phyloP scores from a whole-genome alignment of 2,329 filamentous ascomycete genomes.

The Hypoxylon sp. region DNA sequence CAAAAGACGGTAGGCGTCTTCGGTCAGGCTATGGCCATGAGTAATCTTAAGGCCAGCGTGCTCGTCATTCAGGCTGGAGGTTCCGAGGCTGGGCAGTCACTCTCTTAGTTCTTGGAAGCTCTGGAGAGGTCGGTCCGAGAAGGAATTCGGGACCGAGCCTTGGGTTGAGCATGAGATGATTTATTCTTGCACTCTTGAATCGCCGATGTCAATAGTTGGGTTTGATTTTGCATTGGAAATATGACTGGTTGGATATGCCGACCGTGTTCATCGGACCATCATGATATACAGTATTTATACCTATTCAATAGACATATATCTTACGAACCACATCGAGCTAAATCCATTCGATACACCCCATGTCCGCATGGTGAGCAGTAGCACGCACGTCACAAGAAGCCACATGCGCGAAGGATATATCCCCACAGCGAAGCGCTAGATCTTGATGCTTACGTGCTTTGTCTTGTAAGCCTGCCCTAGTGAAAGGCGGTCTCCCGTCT shows the following conservation, averaged over 20 bases:
- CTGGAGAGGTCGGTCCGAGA: background rate
- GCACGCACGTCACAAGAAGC: background rate
- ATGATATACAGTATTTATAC: conserved; percentile 5
- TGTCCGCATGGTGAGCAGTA: background rate
- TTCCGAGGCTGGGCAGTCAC: conserved; percentile 37
- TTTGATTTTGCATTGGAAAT: conserved; percentile 8
- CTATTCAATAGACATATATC: conserved; percentile 15
- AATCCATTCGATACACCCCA: background rate
- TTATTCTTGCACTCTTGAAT: background rate
- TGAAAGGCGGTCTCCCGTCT: conserved; percentile 12
- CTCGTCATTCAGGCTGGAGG: conserved; percentile 74
- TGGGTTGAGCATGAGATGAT: background rate
- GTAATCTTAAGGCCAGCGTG: conserved; percentile 73
- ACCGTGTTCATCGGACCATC: background rate
- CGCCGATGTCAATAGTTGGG: background rate
- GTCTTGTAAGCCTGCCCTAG: background rate
- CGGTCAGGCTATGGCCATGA: conserved; percentile 69
- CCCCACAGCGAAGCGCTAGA: background rate
- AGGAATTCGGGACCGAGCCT: background rate
- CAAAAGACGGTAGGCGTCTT: conserved; percentile 69
- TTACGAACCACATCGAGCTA: background rate
- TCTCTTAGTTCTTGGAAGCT: background rate
- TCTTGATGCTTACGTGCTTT: conserved; percentile 1
- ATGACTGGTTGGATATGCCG: conserved; percentile 19
- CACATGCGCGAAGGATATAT: background rate